These are phyloP conservation scores for Trichoderma sp. DNA, from an alignment of 2,329 filamentous ascomycete species.

Conservation along the genomic window DNA sequence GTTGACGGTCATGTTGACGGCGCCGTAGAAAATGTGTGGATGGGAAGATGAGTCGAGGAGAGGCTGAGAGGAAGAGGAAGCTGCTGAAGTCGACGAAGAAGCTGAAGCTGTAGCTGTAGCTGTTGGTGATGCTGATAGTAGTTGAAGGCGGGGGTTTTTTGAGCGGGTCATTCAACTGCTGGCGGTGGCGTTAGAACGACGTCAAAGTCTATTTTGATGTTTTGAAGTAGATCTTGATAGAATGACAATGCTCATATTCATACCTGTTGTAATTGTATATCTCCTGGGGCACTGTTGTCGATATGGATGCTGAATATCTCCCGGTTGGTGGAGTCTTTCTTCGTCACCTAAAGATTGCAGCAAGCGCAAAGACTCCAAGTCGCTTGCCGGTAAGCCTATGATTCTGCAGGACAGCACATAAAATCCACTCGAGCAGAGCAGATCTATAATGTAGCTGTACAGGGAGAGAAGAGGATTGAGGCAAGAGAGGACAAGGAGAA, in stretches of 20 bases:
- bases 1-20: constrained; percentile 1
- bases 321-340: constrained; percentile 52
- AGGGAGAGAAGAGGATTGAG: background rate
- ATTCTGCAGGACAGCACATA: constrained; percentile 42
- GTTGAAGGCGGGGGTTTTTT: background rate
- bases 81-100: constrained; percentile 3
- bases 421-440: constrained; percentile 8
- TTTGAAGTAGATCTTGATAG: background rate
- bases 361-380: constrained; percentile 69
- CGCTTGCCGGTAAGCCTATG: constrained; percentile 52
- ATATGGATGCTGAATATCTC: background rate
- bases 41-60: background rate
- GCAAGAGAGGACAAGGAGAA: background rate
- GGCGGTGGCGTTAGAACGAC: background rate
- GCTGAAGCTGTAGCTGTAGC: background rate
- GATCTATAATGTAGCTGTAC: constrained; percentile 20
- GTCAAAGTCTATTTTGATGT: background rate
- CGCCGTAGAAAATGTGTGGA: background rate
- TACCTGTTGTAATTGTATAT: background rate
- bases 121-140: constrained; percentile 15
- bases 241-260: background rate
- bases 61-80: background rate
- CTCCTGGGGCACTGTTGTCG: background rate
- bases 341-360: constrained; percentile 42
- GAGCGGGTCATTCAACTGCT: constrained; percentile 14